Base-by-base conservation (phyloP, 768 basidiomycete genomes). In the Tulasnella sp. region DNA sequence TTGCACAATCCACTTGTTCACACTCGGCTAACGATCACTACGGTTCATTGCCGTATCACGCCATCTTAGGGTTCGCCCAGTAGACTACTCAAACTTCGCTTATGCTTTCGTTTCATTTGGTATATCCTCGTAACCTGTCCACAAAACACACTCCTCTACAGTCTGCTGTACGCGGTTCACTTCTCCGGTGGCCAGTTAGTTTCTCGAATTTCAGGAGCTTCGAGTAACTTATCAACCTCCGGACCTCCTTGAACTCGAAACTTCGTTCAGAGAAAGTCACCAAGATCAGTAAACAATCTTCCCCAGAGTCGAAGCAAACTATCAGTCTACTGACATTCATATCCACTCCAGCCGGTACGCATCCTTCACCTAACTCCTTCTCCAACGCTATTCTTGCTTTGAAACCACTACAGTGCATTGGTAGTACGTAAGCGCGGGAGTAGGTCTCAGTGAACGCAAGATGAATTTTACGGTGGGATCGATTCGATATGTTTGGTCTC, bases 401-500 rank as follows among this genome's bases (percentile, higher is more conserved):
- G 80, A 94, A 92, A 4, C 93, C 93, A 3, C 91, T 89, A 79
- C 93, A 95, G 81, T 95, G 94, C 89, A 95, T 91, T 0, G 93
- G 93, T 0, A 94, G 85, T 67, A 94, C 82, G 78, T 91, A 94
- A n/a, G n/a, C 0, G 85, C 86, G 0, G 92, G 92, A 0, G 88
- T 82, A 17, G 92, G 92, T 7, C 83, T 81, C 38, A 94, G 82
- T 73, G 86, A 79, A 22, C 85, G 83, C 0, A 90, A 86, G 39
- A 95, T 83, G 82, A 92, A 94, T 15, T 90, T 82, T 72, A 94
- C 88, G 0, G 94, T 95, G 14, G 88, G 88, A 0, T 85, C 85
- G 73, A 94, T 89, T 70, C 92, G 89, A 29, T 86, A 83, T 11
- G 84, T 84, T 22, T 89, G 85, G 77, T 93, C 91, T 0, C 90